Conservation (phyloP, 441 rosid species). For the Melastoma candidum region DNA sequence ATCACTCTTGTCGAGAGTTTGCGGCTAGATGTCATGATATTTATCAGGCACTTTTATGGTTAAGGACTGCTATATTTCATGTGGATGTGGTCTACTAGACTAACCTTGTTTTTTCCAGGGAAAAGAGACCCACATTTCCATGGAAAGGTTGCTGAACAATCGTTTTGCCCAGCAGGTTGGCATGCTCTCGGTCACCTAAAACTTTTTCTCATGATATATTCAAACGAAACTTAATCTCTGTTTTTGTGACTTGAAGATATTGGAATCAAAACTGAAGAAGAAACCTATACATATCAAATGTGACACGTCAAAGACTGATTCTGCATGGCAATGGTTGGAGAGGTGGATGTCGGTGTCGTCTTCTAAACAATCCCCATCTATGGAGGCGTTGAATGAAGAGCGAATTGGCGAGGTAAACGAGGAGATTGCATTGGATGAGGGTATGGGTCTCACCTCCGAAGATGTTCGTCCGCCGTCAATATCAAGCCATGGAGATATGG, state of each 20-base stretch:
- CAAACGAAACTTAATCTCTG: not conserved
- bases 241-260: constrained; percentile 37
- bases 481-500: no score
- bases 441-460: no score
- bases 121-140: constrained; percentile 35
- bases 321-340: constrained; percentile 95
- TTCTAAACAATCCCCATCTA: constrained; percentile 28
- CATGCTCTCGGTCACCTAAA: not conserved
- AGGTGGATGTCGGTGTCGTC: constrained; percentile 79
- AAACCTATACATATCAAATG: constrained; percentile 68
- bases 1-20: no score
- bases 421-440: constrained; percentile 11
- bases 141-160: constrained; percentile 64
- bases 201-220: not conserved
- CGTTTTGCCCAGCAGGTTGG: constrained; percentile 83
- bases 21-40: no score
- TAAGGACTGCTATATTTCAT: constrained; percentile 2
- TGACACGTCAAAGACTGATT: constrained; percentile 63
- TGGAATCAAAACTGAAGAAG: constrained; percentile 67
- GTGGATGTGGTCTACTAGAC: not conserved
- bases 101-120: constrained; percentile 27
- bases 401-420: constrained; percentile 31
- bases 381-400: constrained; percentile 24
- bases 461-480: no score
- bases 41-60: not conserved